Conservation (phyloP, 2,329 filamentous ascomycete species). For the Scorias spongiosa region DNA sequence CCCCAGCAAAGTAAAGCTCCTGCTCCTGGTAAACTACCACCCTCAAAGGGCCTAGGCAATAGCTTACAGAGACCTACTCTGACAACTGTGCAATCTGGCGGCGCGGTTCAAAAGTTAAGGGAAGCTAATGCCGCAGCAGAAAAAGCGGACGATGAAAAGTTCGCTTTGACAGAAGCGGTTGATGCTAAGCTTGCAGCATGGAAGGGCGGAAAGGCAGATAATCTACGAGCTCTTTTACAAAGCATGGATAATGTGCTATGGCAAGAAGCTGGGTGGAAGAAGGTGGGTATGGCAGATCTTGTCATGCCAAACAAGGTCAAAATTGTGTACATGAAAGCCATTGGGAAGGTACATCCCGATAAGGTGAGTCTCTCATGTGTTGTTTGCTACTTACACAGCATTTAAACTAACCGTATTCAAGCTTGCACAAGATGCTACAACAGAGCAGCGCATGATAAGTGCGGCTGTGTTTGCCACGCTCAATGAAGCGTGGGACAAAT, state of each 20-base stretch:
- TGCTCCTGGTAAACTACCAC: constrained; percentile 4
- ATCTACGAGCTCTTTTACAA: constrained; percentile 71
- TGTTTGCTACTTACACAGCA: not conserved
- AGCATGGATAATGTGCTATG: constrained; percentile 83
- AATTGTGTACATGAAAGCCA: constrained; percentile 97
- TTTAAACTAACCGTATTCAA: constrained; percentile 11
- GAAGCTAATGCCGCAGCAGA: constrained; percentile 77
- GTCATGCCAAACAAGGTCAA: constrained; percentile 92
- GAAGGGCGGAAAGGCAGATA: constrained; percentile 86
- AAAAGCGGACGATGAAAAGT: constrained; percentile 79
- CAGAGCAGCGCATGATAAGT: constrained; percentile 52
- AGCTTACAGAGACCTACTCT: constrained; percentile 14
- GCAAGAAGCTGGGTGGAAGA: constrained; percentile 90
- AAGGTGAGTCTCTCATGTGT: constrained; percentile 50
- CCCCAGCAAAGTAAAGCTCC: constrained; percentile 18
- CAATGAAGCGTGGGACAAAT: constrained; percentile 56
- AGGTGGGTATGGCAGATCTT: constrained; percentile 83
- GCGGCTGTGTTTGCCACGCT: constrained; percentile 48
- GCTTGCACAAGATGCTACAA: constrained; percentile 49
- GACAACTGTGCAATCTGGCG: constrained; percentile 30
- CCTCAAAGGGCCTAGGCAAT: constrained; percentile 11
- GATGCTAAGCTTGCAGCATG: constrained; percentile 65
- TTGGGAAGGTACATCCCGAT: constrained; percentile 95
- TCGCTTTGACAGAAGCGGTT: constrained; percentile 72
- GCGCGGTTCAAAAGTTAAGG: constrained; percentile 68